A percentile compares a stretch with the other conserved stretches of the same genome.
These are phyloP conservation scores for Boletus rex-veris DNA, from an alignment of 768 basidiomycete species.

Conservation along the genomic window DNA sequence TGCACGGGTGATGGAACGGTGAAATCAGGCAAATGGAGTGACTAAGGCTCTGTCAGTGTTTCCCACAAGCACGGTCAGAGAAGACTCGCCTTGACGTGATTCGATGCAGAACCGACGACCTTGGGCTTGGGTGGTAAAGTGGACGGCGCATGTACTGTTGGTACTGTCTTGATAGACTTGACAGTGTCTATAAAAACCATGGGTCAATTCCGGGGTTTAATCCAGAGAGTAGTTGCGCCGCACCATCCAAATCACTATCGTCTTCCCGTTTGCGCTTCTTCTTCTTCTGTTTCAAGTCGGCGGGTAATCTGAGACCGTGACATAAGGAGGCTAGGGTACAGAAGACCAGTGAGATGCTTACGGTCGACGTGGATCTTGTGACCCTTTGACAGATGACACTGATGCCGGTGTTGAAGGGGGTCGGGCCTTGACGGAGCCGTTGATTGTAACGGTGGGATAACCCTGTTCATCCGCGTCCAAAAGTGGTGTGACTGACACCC, in stretches of 20 bases:
- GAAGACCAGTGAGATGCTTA: conserved; percentile 30
- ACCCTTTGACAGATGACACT: conserved; percentile 49
- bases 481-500: conserved; percentile 42
- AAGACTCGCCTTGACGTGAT: conserved; percentile 49
- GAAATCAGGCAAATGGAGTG: conserved; percentile 55
- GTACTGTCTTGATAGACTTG: conserved; percentile 57
- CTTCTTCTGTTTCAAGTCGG: conserved; percentile 73
- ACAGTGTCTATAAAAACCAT: conserved; percentile 40
- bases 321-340: conserved; percentile 15
- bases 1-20: conserved; percentile 46
- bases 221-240: conserved; percentile 30
- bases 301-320: conserved; percentile 27
- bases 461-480: conserved; percentile 50
- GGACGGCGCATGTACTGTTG: conserved; percentile 41
- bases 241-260: conserved; percentile 67
- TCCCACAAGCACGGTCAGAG: not conserved
- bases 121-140: conserved; percentile 55
- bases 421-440: conserved; percentile 44
- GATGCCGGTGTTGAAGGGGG: conserved; percentile 39
- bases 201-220: conserved; percentile 5
- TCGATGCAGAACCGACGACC: conserved; percentile 40
- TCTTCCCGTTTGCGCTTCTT: conserved; percentile 83
- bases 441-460: conserved; percentile 26
- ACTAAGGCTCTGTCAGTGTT: conserved; percentile 22
- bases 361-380: conserved; percentile 62